Evolutionary conservation across 139 green algal species (phyloP), one percentile per base, ranked within the genome.

Genomic region (Klebsormidium nitens): DNA sequence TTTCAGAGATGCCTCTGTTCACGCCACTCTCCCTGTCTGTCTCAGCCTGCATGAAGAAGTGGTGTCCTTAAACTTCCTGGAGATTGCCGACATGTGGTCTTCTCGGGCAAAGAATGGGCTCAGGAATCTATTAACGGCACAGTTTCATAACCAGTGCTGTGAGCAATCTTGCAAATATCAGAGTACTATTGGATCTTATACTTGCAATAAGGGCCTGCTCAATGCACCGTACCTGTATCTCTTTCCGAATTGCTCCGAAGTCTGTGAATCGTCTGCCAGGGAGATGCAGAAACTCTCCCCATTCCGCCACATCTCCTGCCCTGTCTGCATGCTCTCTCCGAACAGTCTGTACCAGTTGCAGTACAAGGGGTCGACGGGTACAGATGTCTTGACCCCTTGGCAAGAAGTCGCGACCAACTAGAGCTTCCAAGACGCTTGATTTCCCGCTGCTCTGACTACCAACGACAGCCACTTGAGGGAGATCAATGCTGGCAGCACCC

Each of bases 391-490:
- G 77, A 17, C 89, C 89, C 2, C 90, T 79, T 0, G 90, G 90
- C 3, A 96, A 77, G 75, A 96, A 96, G 71, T 94, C 90, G 0
- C 86, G 64, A 1, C 90, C 90, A 1, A 97, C 94, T 71, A 99
- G 60, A 5, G 91, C 86, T 77, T 99, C 94, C 1, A 99, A 77
- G 11, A 99, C 94, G 64, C 78, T 90, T 34, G 78, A 91, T 69
- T 98, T 99, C 67, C 94, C 94, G 67, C 85, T 95, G 85, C 80
- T 91, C 63, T 98, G 94, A 56, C 84, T 92, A 6, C 94, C 94
- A 19, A 99, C 83, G 6, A 97, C 94, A 2, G 88, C 94, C 14
- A 98, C 89, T 17, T 78, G 71, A n/a, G 71, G 71, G 8, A 78
- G 65, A 29, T 78, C 71, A 31, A 78, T 75, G 23, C 42, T 19